Evolutionary conservation across 345 rosid species (phyloP).

Genomic region (Eutrema japonicum): DNA sequence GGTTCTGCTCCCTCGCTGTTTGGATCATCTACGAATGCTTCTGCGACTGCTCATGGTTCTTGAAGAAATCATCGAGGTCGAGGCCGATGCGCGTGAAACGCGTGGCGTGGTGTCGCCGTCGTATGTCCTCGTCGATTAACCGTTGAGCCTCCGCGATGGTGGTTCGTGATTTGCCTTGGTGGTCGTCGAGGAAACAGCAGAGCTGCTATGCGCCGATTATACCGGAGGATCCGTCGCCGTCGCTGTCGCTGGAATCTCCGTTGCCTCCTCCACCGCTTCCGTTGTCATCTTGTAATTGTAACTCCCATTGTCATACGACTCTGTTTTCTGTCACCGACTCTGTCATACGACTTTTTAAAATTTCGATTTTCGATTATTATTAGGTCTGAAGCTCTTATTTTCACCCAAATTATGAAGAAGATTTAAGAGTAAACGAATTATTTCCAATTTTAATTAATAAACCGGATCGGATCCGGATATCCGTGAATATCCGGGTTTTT

Average conservation of each 20-base stretch:
- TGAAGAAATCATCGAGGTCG: slow-evolving; percentile 57
- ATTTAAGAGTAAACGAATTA: no score
- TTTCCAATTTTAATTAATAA: no score
- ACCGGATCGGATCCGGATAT: no score
- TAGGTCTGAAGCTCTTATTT: no score
- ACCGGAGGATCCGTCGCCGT: slow-evolving; percentile 45
- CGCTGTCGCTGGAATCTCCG: slow-evolving; percentile 41
- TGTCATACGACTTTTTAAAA: not conserved
- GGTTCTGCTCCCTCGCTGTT: no score
- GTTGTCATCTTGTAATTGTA: slow-evolving; percentile 57
- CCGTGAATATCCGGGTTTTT: no score
- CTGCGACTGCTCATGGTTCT: slow-evolving; percentile 36
- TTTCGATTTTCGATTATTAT: not conserved
- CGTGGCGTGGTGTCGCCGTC: slow-evolving; percentile 48
- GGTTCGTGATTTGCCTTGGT: slow-evolving; percentile 54
- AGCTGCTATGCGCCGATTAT: slow-evolving; percentile 60
- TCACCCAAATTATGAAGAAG: no score
- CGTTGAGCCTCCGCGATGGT: slow-evolving; percentile 62
- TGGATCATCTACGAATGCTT: slow-evolving; percentile 34
- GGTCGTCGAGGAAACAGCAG: slow-evolving; percentile 57
- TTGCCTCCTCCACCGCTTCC: slow-evolving; percentile 16
- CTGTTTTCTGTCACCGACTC: slow-evolving; percentile 50
- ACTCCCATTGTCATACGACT: slow-evolving; percentile 44
- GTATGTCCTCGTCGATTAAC: slow-evolving; percentile 56
- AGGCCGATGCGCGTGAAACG: slow-evolving; percentile 51